Base-by-base conservation (phyloP, 176 grass and related monocot genomes). In the bread wheat (Triticum aestivum) region DNA sequence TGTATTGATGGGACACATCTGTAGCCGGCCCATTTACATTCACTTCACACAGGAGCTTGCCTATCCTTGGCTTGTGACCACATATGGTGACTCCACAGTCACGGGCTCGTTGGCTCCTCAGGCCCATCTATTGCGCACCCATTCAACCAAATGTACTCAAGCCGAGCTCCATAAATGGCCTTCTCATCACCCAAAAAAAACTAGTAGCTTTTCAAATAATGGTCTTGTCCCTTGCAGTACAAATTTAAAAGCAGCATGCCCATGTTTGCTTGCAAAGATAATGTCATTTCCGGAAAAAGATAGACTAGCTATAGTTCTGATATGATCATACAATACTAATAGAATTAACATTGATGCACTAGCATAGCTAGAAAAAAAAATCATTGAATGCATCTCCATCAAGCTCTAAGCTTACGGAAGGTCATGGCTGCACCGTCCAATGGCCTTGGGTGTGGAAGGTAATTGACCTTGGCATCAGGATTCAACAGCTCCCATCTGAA, bases 401-500 rank as follows among this genome's bases (percentile, higher is more conserved):
- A 59, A 3, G 23, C 10, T 64, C 10, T 11, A 64, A 64, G 66
- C 45, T 64, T 64, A 26, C 24, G 61, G 24, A 64, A 64, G 24
- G 61, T 64, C 61, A 64, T 64, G 1, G 4, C 24, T 13, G 61
- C 61, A 9, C 61, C 61, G 0, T 64, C 61, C 23, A 64, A 1
- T 64, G 61, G 61, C 23, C 61, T 49, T 47, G 71, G 71, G 23
- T 74, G 81, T 13, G 87, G 87, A 47, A 79, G 17, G 27, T 84
- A 51, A 29, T 21, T 6, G 29, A 84, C 37, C 38, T 63, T 58
- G 0, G 73, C 81, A 15, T 88, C 26, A 37, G 86, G 80, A 78
- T 88, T 61, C 8, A 88, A 3, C 9, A 74, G 26, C 78, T 89
- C 69, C 83, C 88, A 82, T 74, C 87, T 85, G 24, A 34, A 39